Evolutionary conservation across 106 monocot genomes (phyloP).

Genomic region (Dioscorea zingiberensis): DNA sequence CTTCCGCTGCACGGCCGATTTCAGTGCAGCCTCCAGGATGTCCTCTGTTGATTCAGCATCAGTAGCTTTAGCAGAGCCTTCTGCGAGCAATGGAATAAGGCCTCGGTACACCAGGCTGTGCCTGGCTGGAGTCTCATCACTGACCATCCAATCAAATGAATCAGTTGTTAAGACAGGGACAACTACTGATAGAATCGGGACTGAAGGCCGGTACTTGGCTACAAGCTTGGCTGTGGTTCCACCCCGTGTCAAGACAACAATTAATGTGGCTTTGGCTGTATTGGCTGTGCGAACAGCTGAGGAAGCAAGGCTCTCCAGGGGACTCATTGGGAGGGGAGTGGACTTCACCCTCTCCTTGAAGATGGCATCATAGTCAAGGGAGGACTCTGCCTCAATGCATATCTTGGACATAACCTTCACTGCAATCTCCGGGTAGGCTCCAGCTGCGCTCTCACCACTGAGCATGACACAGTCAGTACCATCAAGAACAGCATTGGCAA

Average conservation of each 20-base stretch:
- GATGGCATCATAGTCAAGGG: constrained; percentile 62
- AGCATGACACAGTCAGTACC: constrained; percentile 88
- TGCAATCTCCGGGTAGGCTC: constrained; percentile 65
- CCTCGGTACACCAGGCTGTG: constrained; percentile 62
- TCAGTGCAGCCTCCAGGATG: constrained; percentile 60
- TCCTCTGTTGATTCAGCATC: constrained; percentile 76
- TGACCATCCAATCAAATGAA: constrained; percentile 53
- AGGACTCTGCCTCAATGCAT: constrained; percentile 70
- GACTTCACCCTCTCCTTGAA: constrained; percentile 65
- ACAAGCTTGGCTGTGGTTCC: constrained; percentile 76
- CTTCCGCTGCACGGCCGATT: constrained; percentile 29
- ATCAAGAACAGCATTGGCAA: constrained; percentile 73
- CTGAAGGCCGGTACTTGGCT: constrained; percentile 61
- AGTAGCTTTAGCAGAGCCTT: constrained; percentile 69
- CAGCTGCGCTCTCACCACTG: constrained; percentile 78
- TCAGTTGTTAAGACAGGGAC: constrained; percentile 57
- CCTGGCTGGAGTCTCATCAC: constrained; percentile 56
- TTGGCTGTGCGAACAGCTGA: constrained; percentile 67
- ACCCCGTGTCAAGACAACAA: constrained; percentile 69
- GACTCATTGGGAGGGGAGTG: constrained; percentile 70
- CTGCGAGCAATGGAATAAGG: constrained; percentile 59
- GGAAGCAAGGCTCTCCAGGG: constrained; percentile 69
- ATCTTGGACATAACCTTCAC: constrained; percentile 66
- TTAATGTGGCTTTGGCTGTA: constrained; percentile 48
- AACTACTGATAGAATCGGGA: constrained; percentile 69